These are phyloP conservation scores for Globisporangium uncinulatum DNA, from an alignment of 352 stramenopile species.

Conservation along the genomic window DNA sequence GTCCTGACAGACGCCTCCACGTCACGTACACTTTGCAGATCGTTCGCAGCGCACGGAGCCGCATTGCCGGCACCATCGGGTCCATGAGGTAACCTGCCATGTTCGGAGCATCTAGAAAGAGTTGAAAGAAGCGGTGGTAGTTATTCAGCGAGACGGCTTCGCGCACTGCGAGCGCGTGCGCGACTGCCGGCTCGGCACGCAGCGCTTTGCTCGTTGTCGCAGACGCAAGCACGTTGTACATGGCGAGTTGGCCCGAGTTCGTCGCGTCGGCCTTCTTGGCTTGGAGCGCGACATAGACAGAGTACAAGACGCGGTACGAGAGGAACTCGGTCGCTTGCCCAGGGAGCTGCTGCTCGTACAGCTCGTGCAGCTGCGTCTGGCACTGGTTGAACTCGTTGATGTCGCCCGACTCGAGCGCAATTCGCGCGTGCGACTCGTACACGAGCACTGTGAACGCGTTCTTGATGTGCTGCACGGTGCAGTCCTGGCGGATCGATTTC, in stretches of 20 bases:
- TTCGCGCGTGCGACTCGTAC: conserved; percentile 96
- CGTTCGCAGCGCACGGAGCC: conserved; percentile 69
- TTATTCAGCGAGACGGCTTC: conserved; percentile 81
- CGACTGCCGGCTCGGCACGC: conserved; percentile 45
- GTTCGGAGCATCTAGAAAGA: conserved; percentile 83
- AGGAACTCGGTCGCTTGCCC: conserved; percentile 82
- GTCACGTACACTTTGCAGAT: conserved; percentile 86
- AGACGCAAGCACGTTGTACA: conserved; percentile 73
- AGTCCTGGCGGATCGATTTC: conserved; percentile 99
- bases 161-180: conserved; percentile 72
- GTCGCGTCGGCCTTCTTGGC: conserved; percentile 74
- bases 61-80: conserved; percentile 75
- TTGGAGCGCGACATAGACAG: conserved; percentile 86
- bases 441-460: conserved; percentile 96
- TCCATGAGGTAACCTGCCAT: conserved; percentile 91
- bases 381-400: conserved; percentile 97
- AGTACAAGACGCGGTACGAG: conserved; percentile 87
- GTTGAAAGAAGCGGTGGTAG: conserved; percentile 87
- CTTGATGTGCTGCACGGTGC: conserved; percentile 96
- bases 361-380: conserved; percentile 84
- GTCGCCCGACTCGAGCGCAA: conserved; percentile 94
- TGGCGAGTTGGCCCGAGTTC: conserved; percentile 79
- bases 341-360: conserved; percentile 78
- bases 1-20: not conserved
- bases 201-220: conserved; percentile 35